These are phyloP conservation scores for Talaromyces sp. DNA, from an alignment of 2,329 filamentous ascomycete genomes.

Conservation along the genomic window DNA sequence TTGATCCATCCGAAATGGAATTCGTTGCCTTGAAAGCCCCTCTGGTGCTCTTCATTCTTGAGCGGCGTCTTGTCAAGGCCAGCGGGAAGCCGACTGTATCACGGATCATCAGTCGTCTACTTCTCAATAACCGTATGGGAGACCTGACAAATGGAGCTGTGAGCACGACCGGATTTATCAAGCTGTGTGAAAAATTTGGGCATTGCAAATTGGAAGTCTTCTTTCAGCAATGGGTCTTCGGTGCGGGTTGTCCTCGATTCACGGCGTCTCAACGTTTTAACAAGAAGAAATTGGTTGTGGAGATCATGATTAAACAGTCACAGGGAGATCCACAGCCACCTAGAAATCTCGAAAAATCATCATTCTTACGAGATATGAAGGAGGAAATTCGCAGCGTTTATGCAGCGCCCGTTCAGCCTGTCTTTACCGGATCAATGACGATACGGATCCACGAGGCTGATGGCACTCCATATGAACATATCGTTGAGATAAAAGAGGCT, in stretches of 20 bases:
- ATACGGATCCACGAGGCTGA: slow-evolving; percentile 97
- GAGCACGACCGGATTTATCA: slow-evolving; percentile 72
- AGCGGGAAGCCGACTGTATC: slow-evolving; percentile 80
- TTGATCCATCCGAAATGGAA: slow-evolving; percentile 81
- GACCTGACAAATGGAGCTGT: slow-evolving; percentile 69
- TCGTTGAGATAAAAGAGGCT: slow-evolving; percentile 88
- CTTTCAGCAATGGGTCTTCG: slow-evolving; percentile 89
- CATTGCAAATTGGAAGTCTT: slow-evolving; percentile 85
- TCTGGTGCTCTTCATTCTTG: slow-evolving; percentile 87
- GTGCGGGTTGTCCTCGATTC: slow-evolving; percentile 84
- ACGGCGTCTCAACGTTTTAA: slow-evolving; percentile 88
- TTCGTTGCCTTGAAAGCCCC: slow-evolving; percentile 90
- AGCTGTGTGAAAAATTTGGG: slow-evolving; percentile 80
- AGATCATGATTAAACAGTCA: slow-evolving; percentile 81
- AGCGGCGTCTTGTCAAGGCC: slow-evolving; percentile 84
- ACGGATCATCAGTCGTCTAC: slow-evolving; percentile 79
- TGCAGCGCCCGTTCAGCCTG: slow-evolving; percentile 66
- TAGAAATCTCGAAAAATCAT: slow-evolving; percentile 63
- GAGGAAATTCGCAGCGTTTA: slow-evolving; percentile 70
- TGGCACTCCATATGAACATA: slow-evolving; percentile 96
- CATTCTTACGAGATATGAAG: slow-evolving; percentile 81
- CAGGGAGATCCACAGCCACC: slow-evolving; percentile 58
- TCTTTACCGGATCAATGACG: slow-evolving; percentile 95
- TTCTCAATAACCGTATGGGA: slow-evolving; percentile 81
- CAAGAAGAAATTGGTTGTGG: slow-evolving; percentile 93